These are phyloP conservation scores for Pythium folliculosum DNA, from an alignment of 352 stramenopile genomes.

Conservation along the genomic window DNA sequence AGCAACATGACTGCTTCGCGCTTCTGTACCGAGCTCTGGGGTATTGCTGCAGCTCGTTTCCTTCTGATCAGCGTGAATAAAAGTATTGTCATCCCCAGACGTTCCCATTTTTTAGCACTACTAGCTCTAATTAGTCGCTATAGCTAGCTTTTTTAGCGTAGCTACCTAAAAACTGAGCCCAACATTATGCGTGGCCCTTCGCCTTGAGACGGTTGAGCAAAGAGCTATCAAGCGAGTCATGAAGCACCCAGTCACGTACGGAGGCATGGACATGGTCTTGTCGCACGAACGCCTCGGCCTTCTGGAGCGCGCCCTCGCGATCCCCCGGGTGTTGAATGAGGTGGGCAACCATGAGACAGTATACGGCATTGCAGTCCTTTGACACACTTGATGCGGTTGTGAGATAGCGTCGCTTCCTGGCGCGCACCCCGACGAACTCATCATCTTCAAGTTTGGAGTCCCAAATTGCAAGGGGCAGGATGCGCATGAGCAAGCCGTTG, in stretches of 20 bases:
- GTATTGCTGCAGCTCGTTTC: too few relatives aligned
- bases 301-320: conserved; percentile 35
- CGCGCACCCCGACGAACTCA: conserved; percentile 33
- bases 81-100: too few relatives aligned
- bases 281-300: conserved; percentile 39
- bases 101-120: too few relatives aligned
- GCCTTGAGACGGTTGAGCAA: conserved; percentile 35
- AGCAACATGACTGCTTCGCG: too few relatives aligned
- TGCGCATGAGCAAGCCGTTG: conserved; percentile 60
- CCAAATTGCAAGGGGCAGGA: conserved; percentile 51
- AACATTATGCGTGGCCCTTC: conserved; percentile 48
- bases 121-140: too few relatives aligned
- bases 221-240: conserved; percentile 44
- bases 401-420: conserved; percentile 48
- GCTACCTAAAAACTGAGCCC: too few relatives aligned
- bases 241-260: conserved; percentile 46
- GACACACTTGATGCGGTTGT: too few relatives aligned
- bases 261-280: conserved; percentile 25
- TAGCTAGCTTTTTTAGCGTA: too few relatives aligned
- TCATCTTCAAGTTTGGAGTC: conserved; percentile 27
- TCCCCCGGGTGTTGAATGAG: conserved; percentile 44
- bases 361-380: too few relatives aligned
- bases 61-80: too few relatives aligned
- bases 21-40: too few relatives aligned
- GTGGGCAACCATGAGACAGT: too few relatives aligned